Evolutionary conservation across 345 rosid species (phyloP).

Genomic region (Toxicodendron radicans): DNA sequence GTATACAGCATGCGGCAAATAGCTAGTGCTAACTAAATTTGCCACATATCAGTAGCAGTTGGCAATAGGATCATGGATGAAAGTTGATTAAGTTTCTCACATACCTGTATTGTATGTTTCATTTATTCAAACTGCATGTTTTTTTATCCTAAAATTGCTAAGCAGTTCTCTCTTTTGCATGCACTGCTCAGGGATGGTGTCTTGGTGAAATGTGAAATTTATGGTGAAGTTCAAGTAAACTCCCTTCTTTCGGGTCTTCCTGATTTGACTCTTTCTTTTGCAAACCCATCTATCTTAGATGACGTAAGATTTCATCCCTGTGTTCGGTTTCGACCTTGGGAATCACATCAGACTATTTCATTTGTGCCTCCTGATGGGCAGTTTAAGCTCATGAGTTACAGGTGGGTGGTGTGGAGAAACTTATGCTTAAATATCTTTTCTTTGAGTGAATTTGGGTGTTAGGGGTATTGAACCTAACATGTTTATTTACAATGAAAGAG

Average conservation of each 20-base stretch:
- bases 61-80: not conserved
- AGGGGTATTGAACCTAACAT: not conserved
- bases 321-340: slow-evolving; percentile 97
- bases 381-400: slow-evolving; percentile 97
- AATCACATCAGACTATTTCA: slow-evolving; percentile 84
- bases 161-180: slow-evolving; percentile 15
- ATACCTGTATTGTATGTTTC: not conserved
- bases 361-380: slow-evolving; percentile 98
- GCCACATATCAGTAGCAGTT: not conserved
- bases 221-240: slow-evolving; percentile 87
- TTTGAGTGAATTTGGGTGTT: not conserved
- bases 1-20: not conserved
- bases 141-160: slow-evolving; percentile 11
- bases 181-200: slow-evolving; percentile 54
- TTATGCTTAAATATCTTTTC: not conserved
- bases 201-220: slow-evolving; percentile 67
- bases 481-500: not conserved
- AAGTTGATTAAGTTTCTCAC: not conserved
- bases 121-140: slow-evolving; percentile 7
- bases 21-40: not conserved
- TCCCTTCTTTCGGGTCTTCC: slow-evolving; percentile 92
- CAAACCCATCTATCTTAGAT: slow-evolving; percentile 74
- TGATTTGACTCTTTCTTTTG: slow-evolving; percentile 84
- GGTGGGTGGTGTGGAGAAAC: slow-evolving; percentile 42
- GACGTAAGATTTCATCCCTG: slow-evolving; percentile 90